phyloP scores from a whole-genome alignment of 352 stramenopile genomes.

The Globisporangium acanthophoron region DNA sequence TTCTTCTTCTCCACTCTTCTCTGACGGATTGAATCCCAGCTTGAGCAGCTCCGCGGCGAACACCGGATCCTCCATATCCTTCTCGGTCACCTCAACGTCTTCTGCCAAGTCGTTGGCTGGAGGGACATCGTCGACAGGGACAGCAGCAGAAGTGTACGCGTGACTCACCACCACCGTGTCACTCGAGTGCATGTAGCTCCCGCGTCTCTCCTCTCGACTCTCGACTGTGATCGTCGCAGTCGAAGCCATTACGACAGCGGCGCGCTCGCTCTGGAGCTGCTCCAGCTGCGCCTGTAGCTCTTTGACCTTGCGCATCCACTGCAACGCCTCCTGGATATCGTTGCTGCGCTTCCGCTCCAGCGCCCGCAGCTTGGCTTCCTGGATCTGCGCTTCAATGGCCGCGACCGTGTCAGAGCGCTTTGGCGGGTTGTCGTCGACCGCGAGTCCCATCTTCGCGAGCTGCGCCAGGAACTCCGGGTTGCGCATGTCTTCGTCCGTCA shows the following conservation, averaged over 20 bases:
- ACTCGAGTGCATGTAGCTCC: neutral
- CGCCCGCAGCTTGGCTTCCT: conserved; percentile 35
- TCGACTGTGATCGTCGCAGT: neutral
- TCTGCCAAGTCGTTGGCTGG: conserved; percentile 15
- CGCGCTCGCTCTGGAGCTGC: neutral
- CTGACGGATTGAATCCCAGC: conserved; percentile 21
- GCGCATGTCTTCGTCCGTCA: conserved; percentile 76
- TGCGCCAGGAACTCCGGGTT: conserved; percentile 65
- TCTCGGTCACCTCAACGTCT: conserved; percentile 47
- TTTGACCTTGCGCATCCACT: conserved; percentile 55
- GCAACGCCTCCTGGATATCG: conserved; percentile 47
- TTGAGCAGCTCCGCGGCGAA: conserved; percentile 42
- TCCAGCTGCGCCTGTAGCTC: conserved; percentile 38
- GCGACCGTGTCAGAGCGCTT: conserved; percentile 14
- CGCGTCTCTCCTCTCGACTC: neutral
- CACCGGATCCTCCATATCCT: conserved; percentile 52
- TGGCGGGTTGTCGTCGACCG: conserved; percentile 5
- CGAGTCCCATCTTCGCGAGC: conserved; percentile 41
- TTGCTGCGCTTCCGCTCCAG: conserved; percentile 51
- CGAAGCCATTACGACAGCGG: neutral
- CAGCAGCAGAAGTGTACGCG: conserved; percentile 14
- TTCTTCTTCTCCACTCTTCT: conserved; percentile 1
- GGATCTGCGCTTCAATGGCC: conserved; percentile 38
- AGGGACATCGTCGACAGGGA: conserved; percentile 2
- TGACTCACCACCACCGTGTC: conserved; percentile 3